A percentile compares a stretch with the other conserved stretches of the same genome.
Conservation (phyloP, 208 protist genomes). For the Balamuthia mandrillaris region DNA sequence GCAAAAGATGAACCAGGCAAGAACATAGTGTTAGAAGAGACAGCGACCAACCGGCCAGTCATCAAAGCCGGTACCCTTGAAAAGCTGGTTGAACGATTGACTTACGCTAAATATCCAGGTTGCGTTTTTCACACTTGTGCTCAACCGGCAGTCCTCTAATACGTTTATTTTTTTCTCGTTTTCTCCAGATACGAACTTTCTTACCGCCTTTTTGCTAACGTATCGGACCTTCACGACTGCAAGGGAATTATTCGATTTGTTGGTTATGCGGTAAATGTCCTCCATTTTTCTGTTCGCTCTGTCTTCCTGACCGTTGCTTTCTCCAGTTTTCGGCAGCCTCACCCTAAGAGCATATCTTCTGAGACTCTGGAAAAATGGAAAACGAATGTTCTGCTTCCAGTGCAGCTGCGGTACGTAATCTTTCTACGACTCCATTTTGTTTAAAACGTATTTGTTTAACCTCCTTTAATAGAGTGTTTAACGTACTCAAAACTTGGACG, state of each 20-base stretch:
- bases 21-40: slow-evolving; percentile 16
- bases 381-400: too few relatives aligned
- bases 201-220: slow-evolving; percentile 38
- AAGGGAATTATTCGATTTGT: slow-evolving; percentile 24
- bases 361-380: too few relatives aligned
- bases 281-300: too few relatives aligned
- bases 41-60: too few relatives aligned
- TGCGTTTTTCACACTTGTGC: background rate
- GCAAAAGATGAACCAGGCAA: slow-evolving; percentile 7
- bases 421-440: too few relatives aligned
- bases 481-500: too few relatives aligned
- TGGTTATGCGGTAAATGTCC: slow-evolving; percentile 32
- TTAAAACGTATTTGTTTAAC: too few relatives aligned
- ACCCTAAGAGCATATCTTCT: too few relatives aligned
- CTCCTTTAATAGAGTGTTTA: too few relatives aligned
- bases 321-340: too few relatives aligned
- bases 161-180: background rate
- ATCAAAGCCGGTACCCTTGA: slow-evolving; percentile 41
- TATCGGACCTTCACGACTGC: slow-evolving; percentile 47
- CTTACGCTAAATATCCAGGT: slow-evolving; percentile 32
- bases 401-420: too few relatives aligned
- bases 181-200: slow-evolving; percentile 24
- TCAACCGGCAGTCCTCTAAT: background rate
- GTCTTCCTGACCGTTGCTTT: too few relatives aligned
- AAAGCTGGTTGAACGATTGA: slow-evolving; percentile 41